These are phyloP conservation scores for Strobilomyces confusus DNA, from an alignment of 768 basidiomycete species.

Conservation along the genomic window DNA sequence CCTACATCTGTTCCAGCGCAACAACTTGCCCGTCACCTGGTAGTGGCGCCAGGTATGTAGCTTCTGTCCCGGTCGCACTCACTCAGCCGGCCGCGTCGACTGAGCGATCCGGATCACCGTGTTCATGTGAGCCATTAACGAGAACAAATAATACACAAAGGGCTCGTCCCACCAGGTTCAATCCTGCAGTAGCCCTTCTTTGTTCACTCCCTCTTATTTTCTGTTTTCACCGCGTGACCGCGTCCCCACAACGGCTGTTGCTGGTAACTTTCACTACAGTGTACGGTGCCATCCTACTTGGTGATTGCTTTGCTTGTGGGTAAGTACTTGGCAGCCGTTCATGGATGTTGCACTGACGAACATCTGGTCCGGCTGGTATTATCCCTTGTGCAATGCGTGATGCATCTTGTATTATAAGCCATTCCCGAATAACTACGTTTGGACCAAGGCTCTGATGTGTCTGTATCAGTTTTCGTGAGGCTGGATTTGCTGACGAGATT, in stretches of 20 bases:
- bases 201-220: slow-evolving; percentile 31
- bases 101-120: too few species aligned
- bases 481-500: neutral
- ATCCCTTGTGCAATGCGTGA: slow-evolving; percentile 34
- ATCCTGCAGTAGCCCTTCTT: slow-evolving; percentile 21
- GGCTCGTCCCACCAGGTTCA: neutral
- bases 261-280: slow-evolving; percentile 33
- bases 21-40: too few species aligned
- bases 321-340: slow-evolving; percentile 27
- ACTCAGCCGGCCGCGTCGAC: too few species aligned
- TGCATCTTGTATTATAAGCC: slow-evolving; percentile 28
- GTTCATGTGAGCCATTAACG: slow-evolving; percentile 30
- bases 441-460: slow-evolving; percentile 30
- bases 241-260: slow-evolving; percentile 9
- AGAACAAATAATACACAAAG: slow-evolving; percentile 34
- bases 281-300: slow-evolving; percentile 31
- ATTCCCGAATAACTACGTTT: slow-evolving; percentile 25
- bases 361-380: slow-evolving; percentile 26
- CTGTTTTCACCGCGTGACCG: neutral
- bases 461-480: too few species aligned
- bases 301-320: too few species aligned
- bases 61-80: too few species aligned
- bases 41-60: too few species aligned
- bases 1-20: too few species aligned
- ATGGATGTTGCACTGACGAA: slow-evolving; percentile 1